Conservation (phyloP, 768 basidiomycete genomes). For the Strobilomyces confusus region DNA sequence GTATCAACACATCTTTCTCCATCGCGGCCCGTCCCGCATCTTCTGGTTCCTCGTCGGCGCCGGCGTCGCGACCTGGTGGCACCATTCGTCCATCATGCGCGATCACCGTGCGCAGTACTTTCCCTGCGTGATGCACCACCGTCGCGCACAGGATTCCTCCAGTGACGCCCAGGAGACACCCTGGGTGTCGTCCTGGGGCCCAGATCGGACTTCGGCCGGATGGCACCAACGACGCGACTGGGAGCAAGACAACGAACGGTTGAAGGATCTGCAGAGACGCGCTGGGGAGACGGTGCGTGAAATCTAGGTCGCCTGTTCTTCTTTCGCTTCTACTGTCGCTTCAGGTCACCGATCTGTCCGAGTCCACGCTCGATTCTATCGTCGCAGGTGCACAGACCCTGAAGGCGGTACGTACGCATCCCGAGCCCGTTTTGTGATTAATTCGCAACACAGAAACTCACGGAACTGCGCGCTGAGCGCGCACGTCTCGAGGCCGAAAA, state of each 20-base stretch:
- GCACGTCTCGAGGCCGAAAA: conserved; percentile 47
- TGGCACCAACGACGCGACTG: conserved; percentile 32
- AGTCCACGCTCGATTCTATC: conserved; percentile 61
- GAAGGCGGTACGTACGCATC: conserved; percentile 46
- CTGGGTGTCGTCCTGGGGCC: conserved; percentile 2
- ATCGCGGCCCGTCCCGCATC: conserved; percentile 50
- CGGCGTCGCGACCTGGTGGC: conserved; percentile 34
- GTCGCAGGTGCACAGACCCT: conserved; percentile 53
- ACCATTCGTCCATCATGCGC: conserved; percentile 40
- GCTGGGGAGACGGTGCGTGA: conserved; percentile 47
- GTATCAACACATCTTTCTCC: conserved; percentile 19
- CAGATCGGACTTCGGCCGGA: conserved; percentile 15
- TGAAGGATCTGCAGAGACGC: conserved; percentile 43
- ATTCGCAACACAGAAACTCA: conserved; percentile 30
- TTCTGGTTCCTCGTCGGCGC: conserved; percentile 70
- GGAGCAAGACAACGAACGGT: conserved; percentile 46
- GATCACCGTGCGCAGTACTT: conserved; percentile 35
- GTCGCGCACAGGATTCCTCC: conserved; percentile 11
- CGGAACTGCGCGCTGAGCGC: conserved; percentile 25
- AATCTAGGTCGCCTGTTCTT: background rate
- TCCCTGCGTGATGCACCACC: conserved; percentile 26
- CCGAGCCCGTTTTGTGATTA: background rate
- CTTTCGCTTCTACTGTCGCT: background rate
- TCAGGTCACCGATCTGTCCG: conserved; percentile 60
- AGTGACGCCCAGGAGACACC: conserved; percentile 8